These are phyloP conservation scores for Sesbania bispinosa DNA, from an alignment of 306 rosid genomes.

Conservation along the genomic window DNA sequence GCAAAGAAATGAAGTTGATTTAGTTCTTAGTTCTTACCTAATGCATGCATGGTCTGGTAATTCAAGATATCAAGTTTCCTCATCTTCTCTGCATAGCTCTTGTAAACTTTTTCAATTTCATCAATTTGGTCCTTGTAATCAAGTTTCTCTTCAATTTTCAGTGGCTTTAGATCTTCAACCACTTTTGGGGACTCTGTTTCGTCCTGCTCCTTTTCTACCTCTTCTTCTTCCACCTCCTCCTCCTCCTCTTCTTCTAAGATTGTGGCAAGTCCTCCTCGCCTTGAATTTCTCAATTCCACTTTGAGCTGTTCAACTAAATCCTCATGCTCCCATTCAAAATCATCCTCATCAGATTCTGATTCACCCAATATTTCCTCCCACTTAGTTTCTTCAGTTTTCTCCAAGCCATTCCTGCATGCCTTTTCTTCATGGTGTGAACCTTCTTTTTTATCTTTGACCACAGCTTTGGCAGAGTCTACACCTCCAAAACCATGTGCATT, in stretches of 20 bases:
- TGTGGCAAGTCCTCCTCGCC: conserved; percentile 74
- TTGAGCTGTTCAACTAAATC: conserved; percentile 72
- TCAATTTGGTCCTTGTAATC: conserved; percentile 54
- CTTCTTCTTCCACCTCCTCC: conserved; percentile 29
- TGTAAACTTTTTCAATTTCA: conserved; percentile 62
- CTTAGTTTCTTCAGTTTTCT: conserved; percentile 27
- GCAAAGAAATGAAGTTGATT: background rate
- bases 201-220: conserved; percentile 43
- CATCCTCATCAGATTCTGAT: conserved; percentile 36
- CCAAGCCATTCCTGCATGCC: background rate
- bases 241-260: conserved; percentile 70
- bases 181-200: conserved; percentile 30
- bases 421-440: conserved; percentile 24
- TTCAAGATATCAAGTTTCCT: conserved; percentile 77
- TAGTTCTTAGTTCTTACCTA: conserved; percentile 54
- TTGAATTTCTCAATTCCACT: conserved; percentile 60
- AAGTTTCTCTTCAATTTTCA: conserved; percentile 50
- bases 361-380: conserved; percentile 23
- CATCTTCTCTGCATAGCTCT: conserved; percentile 67
- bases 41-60: conserved; percentile 80
- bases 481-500: background rate
- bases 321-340: conserved; percentile 59
- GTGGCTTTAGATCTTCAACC: conserved; percentile 41
- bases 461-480: too few species aligned
- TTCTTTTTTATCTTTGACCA: conserved; percentile 8